These are phyloP conservation scores for Ichthyophonus hoferi DNA, from an alignment of 208 protist genomes.

Conservation along the genomic window DNA sequence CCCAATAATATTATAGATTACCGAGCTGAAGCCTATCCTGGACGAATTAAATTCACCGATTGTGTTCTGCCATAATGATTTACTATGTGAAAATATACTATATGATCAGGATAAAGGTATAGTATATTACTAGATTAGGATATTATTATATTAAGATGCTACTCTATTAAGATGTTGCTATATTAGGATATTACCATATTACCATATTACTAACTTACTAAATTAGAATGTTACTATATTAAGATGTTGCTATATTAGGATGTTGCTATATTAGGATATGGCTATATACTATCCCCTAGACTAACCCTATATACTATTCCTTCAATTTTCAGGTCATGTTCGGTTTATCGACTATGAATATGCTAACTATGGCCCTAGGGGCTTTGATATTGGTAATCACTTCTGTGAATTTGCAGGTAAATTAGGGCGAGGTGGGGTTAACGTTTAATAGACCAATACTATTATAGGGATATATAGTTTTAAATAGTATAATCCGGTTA, in stretches of 20 bases:
- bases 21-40: neutral
- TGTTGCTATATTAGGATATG: too few relatives aligned
- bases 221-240: too few relatives aligned
- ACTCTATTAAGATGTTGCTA: too few relatives aligned
- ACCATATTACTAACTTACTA: too few relatives aligned
- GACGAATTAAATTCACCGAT: slow-evolving; percentile 26
- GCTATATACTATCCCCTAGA: too few relatives aligned
- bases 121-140: too few relatives aligned
- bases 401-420: slow-evolving; percentile 40
- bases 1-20: neutral
- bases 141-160: too few relatives aligned
- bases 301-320: neutral
- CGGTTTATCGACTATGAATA: slow-evolving; percentile 38
- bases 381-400: slow-evolving; percentile 39
- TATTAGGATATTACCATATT: too few relatives aligned
- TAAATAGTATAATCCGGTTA: neutral
- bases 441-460: neutral
- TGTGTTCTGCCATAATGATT: slow-evolving; percentile 47
- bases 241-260: too few relatives aligned
- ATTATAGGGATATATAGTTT: neutral
- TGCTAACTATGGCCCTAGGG: slow-evolving; percentile 9
- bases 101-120: too few relatives aligned
- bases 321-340: neutral
- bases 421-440: neutral
- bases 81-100: slow-evolving; percentile 47